Evolutionary conservation across 108 stramenopile genomes (phyloP).

Genomic region (Conticribra weissflogii): DNA sequence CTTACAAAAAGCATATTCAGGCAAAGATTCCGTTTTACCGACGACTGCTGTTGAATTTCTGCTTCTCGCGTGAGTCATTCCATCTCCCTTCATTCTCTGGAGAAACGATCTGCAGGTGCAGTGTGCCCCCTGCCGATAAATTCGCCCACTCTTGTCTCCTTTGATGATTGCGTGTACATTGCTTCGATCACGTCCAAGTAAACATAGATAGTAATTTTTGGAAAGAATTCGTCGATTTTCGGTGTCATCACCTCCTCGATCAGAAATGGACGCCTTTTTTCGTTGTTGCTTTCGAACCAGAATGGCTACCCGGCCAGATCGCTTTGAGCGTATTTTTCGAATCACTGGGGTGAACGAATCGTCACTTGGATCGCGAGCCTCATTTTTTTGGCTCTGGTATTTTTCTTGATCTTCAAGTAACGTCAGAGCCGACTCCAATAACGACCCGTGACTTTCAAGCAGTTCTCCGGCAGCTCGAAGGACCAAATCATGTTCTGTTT

Average conservation of each 20-base stretch:
- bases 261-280: constrained; percentile 1
- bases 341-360: constrained; percentile 3
- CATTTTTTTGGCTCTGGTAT: no score
- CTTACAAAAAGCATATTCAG: constrained; percentile 25
- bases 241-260: neutral
- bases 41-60: no score
- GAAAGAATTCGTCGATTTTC: neutral
- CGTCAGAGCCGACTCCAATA: constrained; percentile 36
- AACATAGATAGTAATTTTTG: constrained; percentile 37
- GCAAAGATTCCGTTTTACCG: no score
- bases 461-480: constrained; percentile 35
- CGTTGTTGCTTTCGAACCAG: constrained; percentile 23
- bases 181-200: constrained; percentile 22
- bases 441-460: constrained; percentile 12
- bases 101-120: constrained; percentile 45
- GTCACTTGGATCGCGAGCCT: no score
- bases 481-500: constrained; percentile 23
- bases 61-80: no score
- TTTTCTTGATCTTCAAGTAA: constrained; percentile 39
- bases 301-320: constrained; percentile 29
- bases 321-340: constrained; percentile 26
- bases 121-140: constrained; percentile 28
- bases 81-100: constrained; percentile 33
- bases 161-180: neutral
- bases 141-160: neutral